Evolutionary conservation across 2,329 filamentous ascomycete species (phyloP), one percentile per base, ranked within the genome.

Genomic region (Aureobasidium zeae): DNA sequence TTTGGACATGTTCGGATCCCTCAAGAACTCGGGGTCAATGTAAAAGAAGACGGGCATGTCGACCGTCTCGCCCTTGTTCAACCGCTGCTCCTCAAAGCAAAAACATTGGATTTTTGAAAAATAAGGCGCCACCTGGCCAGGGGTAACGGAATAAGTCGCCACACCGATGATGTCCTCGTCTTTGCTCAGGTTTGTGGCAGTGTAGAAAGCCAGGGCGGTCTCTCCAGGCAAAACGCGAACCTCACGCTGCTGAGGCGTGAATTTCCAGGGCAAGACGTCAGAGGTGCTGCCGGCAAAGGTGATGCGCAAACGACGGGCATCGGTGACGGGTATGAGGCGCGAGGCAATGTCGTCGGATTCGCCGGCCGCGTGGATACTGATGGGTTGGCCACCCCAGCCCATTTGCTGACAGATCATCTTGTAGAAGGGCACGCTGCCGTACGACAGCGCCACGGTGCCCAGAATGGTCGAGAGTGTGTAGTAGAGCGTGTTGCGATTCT

Each of bases 21-120:
- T 88, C 47, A 89, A 73, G 67, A 98, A 81, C 59, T 96, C 91
- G 1, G 91, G 91, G 59, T 98, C 91, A 52, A 98, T 83, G 64
- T 96, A 98, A 67, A 98, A 98, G 65, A 98, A 98, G 0, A 98
- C 93, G 0, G 91, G 93, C 93, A 98, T 98, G 63, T 98, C 91
- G 43, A 98, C 91, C 32, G 87, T 91, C 72, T 98, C 93, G 32
- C 89, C 88, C 5, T 88, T 88, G 60, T 91, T 89, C 52, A 98
- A 66, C 49, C 93, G 75, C 72, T 98, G 91, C 62, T 74, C 89
- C 68, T 98, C 91, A 57, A 98, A 98, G 65, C 91, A 98, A 65
- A 98, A 98, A 60, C 91, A 98, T 65, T 98, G 91, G 33, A 98
- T 98, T 74, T 98, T 98, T 76, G 85, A 93, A 61, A 98, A 98